phyloP scores from a whole-genome alignment of 495 filamentous ascomycete genomes.

The Hypoxylon rickii region DNA sequence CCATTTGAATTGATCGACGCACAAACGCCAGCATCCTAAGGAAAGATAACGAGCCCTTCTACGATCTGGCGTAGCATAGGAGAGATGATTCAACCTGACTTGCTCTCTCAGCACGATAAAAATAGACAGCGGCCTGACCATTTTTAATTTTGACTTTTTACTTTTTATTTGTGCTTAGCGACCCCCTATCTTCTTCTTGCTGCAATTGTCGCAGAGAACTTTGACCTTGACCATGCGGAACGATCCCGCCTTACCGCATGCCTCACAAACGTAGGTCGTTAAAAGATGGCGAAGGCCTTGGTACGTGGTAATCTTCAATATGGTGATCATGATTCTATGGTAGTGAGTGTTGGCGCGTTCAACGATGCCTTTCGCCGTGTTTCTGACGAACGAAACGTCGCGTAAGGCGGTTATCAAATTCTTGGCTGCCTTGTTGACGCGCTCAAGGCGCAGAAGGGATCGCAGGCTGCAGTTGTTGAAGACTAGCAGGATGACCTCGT shows the following conservation, averaged over 20 bases:
- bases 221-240: slow-evolving; percentile 37
- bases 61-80: too few relatives aligned
- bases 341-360: slow-evolving; percentile 10
- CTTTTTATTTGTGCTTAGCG: neutral
- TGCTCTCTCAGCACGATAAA: too few relatives aligned
- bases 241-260: slow-evolving; percentile 18
- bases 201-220: slow-evolving; percentile 51
- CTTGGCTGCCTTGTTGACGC: slow-evolving; percentile 20
- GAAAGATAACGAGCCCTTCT: too few relatives aligned
- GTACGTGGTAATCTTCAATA: slow-evolving; percentile 28
- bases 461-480: slow-evolving; percentile 14
- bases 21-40: too few relatives aligned
- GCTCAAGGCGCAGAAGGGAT: slow-evolving; percentile 22
- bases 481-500: slow-evolving; percentile 24
- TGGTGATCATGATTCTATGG: slow-evolving; percentile 19
- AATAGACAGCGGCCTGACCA: too few relatives aligned
- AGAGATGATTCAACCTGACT: too few relatives aligned
- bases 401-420: slow-evolving; percentile 3
- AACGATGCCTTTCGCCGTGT: slow-evolving; percentile 14
- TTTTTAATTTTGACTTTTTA: too few relatives aligned
- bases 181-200: neutral
- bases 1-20: too few relatives aligned
- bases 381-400: slow-evolving; percentile 8
- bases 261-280: slow-evolving; percentile 11
- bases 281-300: slow-evolving; percentile 15